These are phyloP conservation scores for Colletotrichum brevisporum DNA, from an alignment of 2,329 filamentous ascomycete species.

Conservation along the genomic window DNA sequence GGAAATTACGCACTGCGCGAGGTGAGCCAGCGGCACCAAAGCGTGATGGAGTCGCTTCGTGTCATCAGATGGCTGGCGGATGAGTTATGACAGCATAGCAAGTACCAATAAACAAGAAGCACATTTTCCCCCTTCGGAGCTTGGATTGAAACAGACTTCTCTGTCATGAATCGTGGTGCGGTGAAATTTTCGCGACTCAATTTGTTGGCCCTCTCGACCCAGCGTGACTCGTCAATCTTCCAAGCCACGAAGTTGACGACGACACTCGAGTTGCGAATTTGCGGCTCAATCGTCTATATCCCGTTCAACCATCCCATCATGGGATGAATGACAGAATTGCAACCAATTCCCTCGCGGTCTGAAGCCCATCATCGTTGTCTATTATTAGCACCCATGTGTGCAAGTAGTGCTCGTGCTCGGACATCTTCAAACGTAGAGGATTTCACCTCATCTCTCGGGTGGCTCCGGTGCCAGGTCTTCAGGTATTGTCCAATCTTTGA, in stretches of 20 bases:
- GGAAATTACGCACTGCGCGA: slow-evolving; percentile 26
- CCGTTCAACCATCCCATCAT: slow-evolving; percentile 7
- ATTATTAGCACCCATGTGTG: background rate
- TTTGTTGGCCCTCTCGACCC: background rate
- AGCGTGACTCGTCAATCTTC: background rate
- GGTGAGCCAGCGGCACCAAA: slow-evolving; percentile 30
- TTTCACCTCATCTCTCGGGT: background rate
- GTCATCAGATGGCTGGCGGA: slow-evolving; percentile 37
- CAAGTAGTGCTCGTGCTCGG: background rate
- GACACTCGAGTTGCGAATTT: too few relatives aligned
- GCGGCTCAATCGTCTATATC: background rate
- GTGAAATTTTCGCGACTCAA: background rate
- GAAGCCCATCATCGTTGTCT: background rate
- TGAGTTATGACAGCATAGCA: slow-evolving; percentile 33
- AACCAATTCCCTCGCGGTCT: background rate
- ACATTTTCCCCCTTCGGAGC: background rate
- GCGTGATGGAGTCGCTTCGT: slow-evolving; percentile 34
- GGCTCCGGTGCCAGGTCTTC: background rate
- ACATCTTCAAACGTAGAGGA: background rate
- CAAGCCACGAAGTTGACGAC: too few relatives aligned
- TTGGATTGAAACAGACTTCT: too few relatives aligned
- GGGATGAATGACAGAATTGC: background rate
- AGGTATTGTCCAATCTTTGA: background rate
- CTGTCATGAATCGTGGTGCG: background rate
- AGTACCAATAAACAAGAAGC: background rate